Evolutionary conservation across 441 rosid species (phyloP).

Genomic region (Kokia cookei): DNA sequence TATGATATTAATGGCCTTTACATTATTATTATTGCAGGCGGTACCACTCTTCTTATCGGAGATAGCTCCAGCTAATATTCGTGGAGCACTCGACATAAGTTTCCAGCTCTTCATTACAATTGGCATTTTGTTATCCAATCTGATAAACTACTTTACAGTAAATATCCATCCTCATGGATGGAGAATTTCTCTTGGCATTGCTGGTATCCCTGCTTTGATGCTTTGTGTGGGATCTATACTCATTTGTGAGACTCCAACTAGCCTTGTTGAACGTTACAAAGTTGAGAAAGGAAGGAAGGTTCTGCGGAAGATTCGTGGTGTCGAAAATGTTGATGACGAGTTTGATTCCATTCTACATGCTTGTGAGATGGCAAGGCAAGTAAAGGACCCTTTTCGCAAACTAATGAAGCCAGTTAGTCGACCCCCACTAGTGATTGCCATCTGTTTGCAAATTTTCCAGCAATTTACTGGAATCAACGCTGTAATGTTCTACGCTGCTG

Average conservation of each 20-base stretch:
- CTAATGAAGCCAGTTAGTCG: slow-evolving; percentile 35
- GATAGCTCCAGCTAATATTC: slow-evolving; percentile 49
- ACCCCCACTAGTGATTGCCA: slow-evolving; percentile 48
- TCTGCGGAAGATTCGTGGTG: slow-evolving; percentile 52
- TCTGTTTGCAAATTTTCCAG: slow-evolving; percentile 31
- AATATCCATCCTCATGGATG: slow-evolving; percentile 49
- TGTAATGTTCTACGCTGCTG: slow-evolving; percentile 14
- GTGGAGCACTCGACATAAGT: slow-evolving; percentile 58
- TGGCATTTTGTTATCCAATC: slow-evolving; percentile 51
- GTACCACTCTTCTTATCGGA: slow-evolving; percentile 65
- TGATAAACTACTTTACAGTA: slow-evolving; percentile 44
- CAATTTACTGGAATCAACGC: slow-evolving; percentile 16
- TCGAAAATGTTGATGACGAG: slow-evolving; percentile 41
- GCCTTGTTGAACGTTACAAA: slow-evolving; percentile 49
- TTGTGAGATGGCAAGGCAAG: slow-evolving; percentile 35
- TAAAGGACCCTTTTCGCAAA: slow-evolving; percentile 36
- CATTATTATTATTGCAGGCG: slow-evolving; percentile 26
- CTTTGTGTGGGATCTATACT: slow-evolving; percentile 41
- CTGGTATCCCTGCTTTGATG: slow-evolving; percentile 47
- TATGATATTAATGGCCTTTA: background rate
- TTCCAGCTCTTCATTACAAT: slow-evolving; percentile 66
- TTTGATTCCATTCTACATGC: slow-evolving; percentile 35
- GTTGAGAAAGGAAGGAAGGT: slow-evolving; percentile 33
- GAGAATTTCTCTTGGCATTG: slow-evolving; percentile 48
- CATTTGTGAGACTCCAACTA: slow-evolving; percentile 59